Percentiles rank a stretch among this genome's conserved stretches.
Conservation (phyloP, 805 yeast genomes). For the Metschnikowia borealis region DNA sequence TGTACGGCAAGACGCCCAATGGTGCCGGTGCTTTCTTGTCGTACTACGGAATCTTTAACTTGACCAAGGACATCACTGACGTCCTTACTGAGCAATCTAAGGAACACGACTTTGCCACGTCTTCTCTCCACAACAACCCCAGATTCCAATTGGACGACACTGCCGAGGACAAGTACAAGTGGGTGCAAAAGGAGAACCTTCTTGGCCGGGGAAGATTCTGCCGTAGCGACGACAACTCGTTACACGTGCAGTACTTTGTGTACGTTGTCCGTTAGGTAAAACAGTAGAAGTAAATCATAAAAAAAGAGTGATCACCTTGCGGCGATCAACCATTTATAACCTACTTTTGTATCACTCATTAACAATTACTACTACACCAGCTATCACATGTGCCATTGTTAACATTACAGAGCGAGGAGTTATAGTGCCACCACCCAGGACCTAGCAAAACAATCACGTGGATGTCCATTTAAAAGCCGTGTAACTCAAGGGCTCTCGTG, state of each 20-base stretch:
- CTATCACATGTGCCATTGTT: not conserved
- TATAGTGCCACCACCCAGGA: not conserved
- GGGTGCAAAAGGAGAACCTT: slow-evolving; percentile 49
- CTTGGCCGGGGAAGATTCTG: slow-evolving; percentile 59
- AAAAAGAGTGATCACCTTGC: too few species aligned
- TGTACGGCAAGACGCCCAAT: slow-evolving; percentile 43
- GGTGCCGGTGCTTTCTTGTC: slow-evolving; percentile 41
- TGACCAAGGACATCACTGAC: slow-evolving; percentile 30
- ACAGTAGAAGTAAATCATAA: too few species aligned
- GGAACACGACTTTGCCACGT: slow-evolving; percentile 39
- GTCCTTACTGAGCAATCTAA: slow-evolving; percentile 32
- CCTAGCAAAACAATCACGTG: not conserved
- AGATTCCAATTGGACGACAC: slow-evolving; percentile 37
- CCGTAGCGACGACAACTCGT: slow-evolving; percentile 35
- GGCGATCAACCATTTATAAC: too few species aligned
- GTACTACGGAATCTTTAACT: slow-evolving; percentile 48
- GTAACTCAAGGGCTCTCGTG: not conserved
- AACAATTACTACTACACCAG: not conserved
- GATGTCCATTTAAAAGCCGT: not conserved
- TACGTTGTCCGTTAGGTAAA: slow-evolving; percentile 27
- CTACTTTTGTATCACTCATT: too few species aligned
- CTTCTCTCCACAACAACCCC: slow-evolving; percentile 49
- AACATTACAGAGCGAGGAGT: not conserved
- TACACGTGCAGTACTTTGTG: slow-evolving; percentile 54
- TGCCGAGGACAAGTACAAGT: slow-evolving; percentile 41